A percentile compares a stretch with the other conserved stretches of the same genome.
These are phyloP conservation scores for Physcomitrium patens DNA, from an alignment of 225 moss, liverwort and hornwort genomes.

Conservation along the genomic window DNA sequence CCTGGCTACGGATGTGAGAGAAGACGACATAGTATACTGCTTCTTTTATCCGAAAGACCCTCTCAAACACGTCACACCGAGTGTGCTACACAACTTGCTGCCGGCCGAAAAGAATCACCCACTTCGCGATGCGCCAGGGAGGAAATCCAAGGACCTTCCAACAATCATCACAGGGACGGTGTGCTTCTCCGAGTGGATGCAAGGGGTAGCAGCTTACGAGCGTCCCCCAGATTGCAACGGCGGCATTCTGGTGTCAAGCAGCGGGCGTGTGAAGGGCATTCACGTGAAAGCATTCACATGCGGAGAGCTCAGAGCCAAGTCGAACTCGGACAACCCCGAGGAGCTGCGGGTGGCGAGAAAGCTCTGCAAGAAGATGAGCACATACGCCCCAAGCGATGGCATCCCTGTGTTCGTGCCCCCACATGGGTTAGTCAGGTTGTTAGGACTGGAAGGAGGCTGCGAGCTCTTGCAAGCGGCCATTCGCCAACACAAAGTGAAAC, in stretches of 20 bases:
- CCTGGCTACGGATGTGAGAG: conserved; percentile 57
- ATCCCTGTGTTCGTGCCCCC: conserved; percentile 60
- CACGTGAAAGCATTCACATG: conserved; percentile 60
- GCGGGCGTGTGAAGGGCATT: conserved; percentile 58
- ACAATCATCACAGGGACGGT: conserved; percentile 44
- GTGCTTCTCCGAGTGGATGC: conserved; percentile 68
- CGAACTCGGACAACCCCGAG: conserved; percentile 42
- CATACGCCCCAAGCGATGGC: conserved; percentile 40
- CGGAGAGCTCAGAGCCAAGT: conserved; percentile 42
- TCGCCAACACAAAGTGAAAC: conserved; percentile 37
- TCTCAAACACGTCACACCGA: conserved; percentile 49
- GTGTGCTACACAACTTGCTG: conserved; percentile 27
- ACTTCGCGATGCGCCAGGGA: neutral
- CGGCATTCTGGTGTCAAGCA: conserved; percentile 54
- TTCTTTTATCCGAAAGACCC: conserved; percentile 56
- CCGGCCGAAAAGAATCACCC: conserved; percentile 20
- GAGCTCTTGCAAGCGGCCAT: conserved; percentile 63
- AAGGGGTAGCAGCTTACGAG: conserved; percentile 57
- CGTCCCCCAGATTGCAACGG: conserved; percentile 52
- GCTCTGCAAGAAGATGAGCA: conserved; percentile 46
- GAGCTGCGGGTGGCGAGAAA: conserved; percentile 52
- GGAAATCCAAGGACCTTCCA: conserved; percentile 22
- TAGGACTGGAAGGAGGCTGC: conserved; percentile 53
- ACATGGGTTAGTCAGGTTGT: conserved; percentile 49
- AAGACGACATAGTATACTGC: conserved; percentile 53